Percentiles rank a stretch among this genome's conserved stretches.
Evolutionary conservation across 1,139 yeast species (phyloP).

Genomic region (Oligophagozyma castellii): DNA sequence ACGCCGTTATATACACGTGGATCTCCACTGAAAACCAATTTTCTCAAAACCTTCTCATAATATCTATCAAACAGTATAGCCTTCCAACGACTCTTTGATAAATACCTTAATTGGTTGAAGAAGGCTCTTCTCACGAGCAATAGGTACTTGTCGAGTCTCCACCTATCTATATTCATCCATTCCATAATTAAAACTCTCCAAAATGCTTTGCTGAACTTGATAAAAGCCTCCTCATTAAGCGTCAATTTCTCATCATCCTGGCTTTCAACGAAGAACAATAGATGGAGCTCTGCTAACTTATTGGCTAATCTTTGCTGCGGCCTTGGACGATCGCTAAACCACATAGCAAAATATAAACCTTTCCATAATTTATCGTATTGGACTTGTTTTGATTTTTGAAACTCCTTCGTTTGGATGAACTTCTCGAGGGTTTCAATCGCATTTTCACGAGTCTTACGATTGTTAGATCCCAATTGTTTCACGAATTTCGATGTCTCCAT

Average conservation of each 20-base stretch:
- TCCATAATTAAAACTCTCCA: constrained; percentile 72
- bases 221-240: constrained; percentile 26
- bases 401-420: constrained; percentile 34
- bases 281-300: constrained; percentile 49
- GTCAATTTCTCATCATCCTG: constrained; percentile 19
- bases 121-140: constrained; percentile 67
- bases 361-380: constrained; percentile 86
- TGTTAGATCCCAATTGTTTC: constrained; percentile 70
- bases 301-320: constrained; percentile 81
- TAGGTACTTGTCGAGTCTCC: constrained; percentile 79
- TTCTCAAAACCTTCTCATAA: constrained; percentile 25
- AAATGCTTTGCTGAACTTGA: constrained; percentile 54
- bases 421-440: constrained; percentile 57
- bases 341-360: constrained; percentile 84
- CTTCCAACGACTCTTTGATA: constrained; percentile 47
- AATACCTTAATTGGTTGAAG: constrained; percentile 47
- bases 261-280: constrained; percentile 21
- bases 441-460: constrained; percentile 38
- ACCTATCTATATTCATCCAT: constrained; percentile 76
- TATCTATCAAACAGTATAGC: constrained; percentile 34
- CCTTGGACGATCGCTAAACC: constrained; percentile 89
- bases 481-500: constrained; percentile 41
- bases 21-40: constrained; percentile 46
- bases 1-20: constrained; percentile 56
- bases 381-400: constrained; percentile 28